These are phyloP conservation scores for Botrytis tulipae DNA, from an alignment of 2,329 filamentous ascomycete genomes.

Conservation along the genomic window DNA sequence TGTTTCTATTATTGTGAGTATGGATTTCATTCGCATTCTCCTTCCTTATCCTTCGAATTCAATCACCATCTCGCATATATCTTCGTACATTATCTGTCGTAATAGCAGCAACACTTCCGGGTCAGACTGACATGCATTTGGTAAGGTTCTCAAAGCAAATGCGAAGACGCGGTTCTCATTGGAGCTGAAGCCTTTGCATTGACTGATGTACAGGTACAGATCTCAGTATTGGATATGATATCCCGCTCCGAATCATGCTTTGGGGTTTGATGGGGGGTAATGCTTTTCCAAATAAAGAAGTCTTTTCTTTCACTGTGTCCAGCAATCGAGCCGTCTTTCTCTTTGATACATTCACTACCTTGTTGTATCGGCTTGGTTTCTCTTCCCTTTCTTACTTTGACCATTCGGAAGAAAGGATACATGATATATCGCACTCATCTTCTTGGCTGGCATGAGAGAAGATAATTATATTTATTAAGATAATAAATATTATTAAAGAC, in stretches of 20 bases:
- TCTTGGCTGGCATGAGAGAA: not conserved
- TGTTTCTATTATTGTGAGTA: not conserved
- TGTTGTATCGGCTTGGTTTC: not conserved
- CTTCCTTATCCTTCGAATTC: not conserved
- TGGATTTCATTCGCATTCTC: not conserved
- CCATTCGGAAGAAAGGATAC: constrained; percentile 3
- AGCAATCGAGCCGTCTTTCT: not conserved
- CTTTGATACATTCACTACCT: not conserved
- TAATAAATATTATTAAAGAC: not conserved
- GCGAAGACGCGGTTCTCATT: not conserved
- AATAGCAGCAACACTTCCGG: not conserved
- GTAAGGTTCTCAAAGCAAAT: not conserved
- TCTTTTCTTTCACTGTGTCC: not conserved
- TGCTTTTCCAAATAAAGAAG: not conserved
- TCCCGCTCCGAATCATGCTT: not conserved
- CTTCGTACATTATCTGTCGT: constrained; percentile 14
- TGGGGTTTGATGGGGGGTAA: not conserved
- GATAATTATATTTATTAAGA: not conserved
- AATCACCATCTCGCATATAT: constrained; percentile 11
- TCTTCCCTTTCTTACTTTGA: not conserved
- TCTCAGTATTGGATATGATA: not conserved
- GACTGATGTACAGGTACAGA: not conserved
- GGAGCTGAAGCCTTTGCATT: not conserved
- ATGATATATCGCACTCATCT: not conserved
- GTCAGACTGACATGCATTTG: constrained; percentile 8